Evolutionary conservation across 257 asterid species (phyloP).

Genomic region (Solanum clarkiae): DNA sequence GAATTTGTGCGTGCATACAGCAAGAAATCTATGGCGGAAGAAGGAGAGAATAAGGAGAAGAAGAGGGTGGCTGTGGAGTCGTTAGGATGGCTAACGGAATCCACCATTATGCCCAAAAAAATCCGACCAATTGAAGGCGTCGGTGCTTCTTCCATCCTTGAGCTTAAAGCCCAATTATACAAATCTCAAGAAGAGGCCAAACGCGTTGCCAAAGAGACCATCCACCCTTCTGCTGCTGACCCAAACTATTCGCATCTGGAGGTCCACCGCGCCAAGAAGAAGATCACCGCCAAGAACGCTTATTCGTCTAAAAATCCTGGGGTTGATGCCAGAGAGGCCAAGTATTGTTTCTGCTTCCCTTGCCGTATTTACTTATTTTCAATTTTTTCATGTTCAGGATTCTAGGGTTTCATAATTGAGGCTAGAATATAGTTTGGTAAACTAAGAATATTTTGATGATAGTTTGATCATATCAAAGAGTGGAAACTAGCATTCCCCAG

Average conservation of each 20-base stretch:
- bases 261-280: slow-evolving; percentile 77
- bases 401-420: background rate
- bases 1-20: background rate
- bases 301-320: slow-evolving; percentile 58
- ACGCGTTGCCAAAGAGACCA: slow-evolving; percentile 57
- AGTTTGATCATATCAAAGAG: background rate
- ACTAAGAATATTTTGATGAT: background rate
- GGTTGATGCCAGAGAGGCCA: slow-evolving; percentile 76
- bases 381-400: background rate
- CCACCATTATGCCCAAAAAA: slow-evolving; percentile 91
- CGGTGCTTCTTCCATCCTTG: slow-evolving; percentile 85
- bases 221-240: slow-evolving; percentile 35
- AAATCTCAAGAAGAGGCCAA: slow-evolving; percentile 82
- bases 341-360: slow-evolving; percentile 23
- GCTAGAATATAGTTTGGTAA: background rate
- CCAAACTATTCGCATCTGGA: slow-evolving; percentile 42
- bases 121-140: slow-evolving; percentile 84
- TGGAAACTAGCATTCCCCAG: background rate
- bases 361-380: background rate
- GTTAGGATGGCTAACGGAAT: slow-evolving; percentile 97
- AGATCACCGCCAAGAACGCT: slow-evolving; percentile 40
- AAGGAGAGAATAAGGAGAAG: slow-evolving; percentile 28
- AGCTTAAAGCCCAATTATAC: slow-evolving; percentile 94
- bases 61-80: slow-evolving; percentile 67
- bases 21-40: slow-evolving; percentile 19